Conservation (phyloP, 805 yeast species). For the Wickerhamiella cacticola region DNA sequence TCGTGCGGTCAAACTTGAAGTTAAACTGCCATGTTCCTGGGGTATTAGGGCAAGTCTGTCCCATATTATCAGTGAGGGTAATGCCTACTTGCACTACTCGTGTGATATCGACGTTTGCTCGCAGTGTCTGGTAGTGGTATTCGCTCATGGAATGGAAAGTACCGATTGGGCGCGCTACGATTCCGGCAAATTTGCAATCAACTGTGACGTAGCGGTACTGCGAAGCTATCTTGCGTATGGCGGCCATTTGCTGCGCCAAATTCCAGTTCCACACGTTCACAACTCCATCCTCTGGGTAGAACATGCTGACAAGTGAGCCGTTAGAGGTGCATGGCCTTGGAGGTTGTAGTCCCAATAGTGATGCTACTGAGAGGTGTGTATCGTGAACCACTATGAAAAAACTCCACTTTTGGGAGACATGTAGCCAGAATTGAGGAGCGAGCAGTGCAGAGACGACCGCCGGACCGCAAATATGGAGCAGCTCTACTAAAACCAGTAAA, state of each 20-base stretch:
- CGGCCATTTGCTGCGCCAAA: constrained; percentile 32
- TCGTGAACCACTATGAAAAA: not conserved
- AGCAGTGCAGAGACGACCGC: too few relatives aligned
- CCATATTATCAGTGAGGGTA: constrained; percentile 56
- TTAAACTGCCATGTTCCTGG: constrained; percentile 95
- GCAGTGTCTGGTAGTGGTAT: constrained; percentile 89
- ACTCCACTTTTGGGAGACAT: not conserved
- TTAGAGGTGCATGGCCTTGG: too few relatives aligned
- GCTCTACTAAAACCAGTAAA: not conserved
- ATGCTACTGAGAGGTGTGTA: too few relatives aligned
- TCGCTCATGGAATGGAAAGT: constrained; percentile 79
- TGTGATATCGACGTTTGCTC: constrained; percentile 80
- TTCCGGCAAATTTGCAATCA: constrained; percentile 92
- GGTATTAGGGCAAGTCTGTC: constrained; percentile 53
- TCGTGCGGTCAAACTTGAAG: constrained; percentile 61
- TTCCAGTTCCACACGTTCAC: constrained; percentile 35
- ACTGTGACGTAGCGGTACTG: constrained; percentile 36
- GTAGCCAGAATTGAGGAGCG: not conserved
- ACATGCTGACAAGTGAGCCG: constrained; percentile 2
- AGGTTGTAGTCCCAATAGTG: too few relatives aligned
- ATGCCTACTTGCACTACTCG: constrained; percentile 79
- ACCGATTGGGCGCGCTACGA: constrained; percentile 92
- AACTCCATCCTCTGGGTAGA: constrained; percentile 16
- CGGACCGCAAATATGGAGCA: not conserved
- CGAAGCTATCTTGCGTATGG: constrained; percentile 29